Base-by-base conservation (phyloP, 2,329 filamentous ascomycete species). In the Xylariaceae sp. region DNA sequence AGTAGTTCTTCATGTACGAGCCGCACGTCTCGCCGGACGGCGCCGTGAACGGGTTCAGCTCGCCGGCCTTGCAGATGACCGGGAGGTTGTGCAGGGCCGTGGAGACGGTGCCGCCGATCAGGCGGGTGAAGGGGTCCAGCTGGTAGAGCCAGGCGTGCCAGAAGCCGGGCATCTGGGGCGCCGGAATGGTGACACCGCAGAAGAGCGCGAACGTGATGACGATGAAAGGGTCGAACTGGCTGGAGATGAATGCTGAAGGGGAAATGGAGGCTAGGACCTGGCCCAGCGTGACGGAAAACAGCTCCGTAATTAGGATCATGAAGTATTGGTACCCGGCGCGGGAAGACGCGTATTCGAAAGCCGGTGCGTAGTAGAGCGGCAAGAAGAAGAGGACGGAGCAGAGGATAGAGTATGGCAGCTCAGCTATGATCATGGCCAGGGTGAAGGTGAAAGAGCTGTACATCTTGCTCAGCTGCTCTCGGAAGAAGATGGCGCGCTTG, bases 271-370 rank as follows among this genome's bases (percentile, higher is more conserved):
- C 80, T 4, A 94, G 70, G 36, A 75, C 75, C 53, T 90, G 88
- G 3, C 73, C 87, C 2, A 94, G 65, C 0, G 84, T 87, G 24
- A 93, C 81, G 7, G 83, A 78, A 62, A 94, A 94, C 31, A 93
- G 57, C 55, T 94, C 87, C 0, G 84, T 90, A 48, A 90, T 71
- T 34, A 94, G 68, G 4, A 93, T 62, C 63, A 93, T 86, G 53
- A 94, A 67, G 70, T 93, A 93, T 55, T 90, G 84, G 59, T 89
- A 92, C 0, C 87, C 88, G 0, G 87, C 84, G 4, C 84, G 75
- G 2, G 67, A 70, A 1, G 76, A 60, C 0, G 70, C 70, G 3
- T 57, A 51, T 46, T 80, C 74, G 55, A 94, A 76, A 0, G 83
- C 84, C 0, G 86, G 83, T 54, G 92, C 82, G 59, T 81, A 94